These are phyloP conservation scores for Aspergillus amoenus DNA, from an alignment of 2,329 filamentous ascomycete genomes.

Conservation along the genomic window DNA sequence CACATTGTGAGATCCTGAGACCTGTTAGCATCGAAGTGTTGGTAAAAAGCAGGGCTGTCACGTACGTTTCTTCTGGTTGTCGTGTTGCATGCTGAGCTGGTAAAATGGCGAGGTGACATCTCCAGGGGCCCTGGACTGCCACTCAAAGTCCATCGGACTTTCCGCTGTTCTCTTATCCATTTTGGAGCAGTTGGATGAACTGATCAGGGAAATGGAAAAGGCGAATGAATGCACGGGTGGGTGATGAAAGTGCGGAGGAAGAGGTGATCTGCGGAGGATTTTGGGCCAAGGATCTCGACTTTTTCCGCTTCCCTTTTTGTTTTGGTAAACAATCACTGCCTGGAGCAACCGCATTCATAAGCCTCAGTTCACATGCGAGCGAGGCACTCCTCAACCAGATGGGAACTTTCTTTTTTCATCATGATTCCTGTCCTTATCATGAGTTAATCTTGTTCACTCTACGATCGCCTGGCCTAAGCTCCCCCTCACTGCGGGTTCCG, in stretches of 20 bases:
- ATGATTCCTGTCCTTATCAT: background rate
- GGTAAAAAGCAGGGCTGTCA: background rate
- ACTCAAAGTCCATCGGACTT: constrained; percentile 54
- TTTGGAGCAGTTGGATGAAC: constrained; percentile 9
- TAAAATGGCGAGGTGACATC: constrained; percentile 49
- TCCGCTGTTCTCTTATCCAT: constrained; percentile 44
- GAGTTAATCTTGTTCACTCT: background rate
- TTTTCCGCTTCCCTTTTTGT: constrained; percentile 17
- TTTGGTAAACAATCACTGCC: constrained; percentile 20
- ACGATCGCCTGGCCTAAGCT: background rate
- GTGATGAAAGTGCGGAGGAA: constrained; percentile 10
- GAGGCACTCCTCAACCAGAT: background rate
- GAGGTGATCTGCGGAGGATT: constrained; percentile 8
- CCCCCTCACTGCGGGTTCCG: background rate
- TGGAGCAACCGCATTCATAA: constrained; percentile 7
- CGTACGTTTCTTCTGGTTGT: constrained; percentile 46
- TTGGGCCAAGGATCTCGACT: constrained; percentile 9
- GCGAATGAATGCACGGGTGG: constrained; percentile 18
- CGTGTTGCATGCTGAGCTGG: constrained; percentile 46
- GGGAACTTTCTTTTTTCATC: background rate
- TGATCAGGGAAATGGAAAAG: background rate
- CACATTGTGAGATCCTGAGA: constrained; percentile 38
- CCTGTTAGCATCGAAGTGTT: background rate
- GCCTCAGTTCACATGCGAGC: no score
- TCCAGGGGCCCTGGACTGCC: constrained; percentile 46